Conservation (phyloP, 1,284 basidiomycete genomes). For the Cerioporus squamosus region DNA sequence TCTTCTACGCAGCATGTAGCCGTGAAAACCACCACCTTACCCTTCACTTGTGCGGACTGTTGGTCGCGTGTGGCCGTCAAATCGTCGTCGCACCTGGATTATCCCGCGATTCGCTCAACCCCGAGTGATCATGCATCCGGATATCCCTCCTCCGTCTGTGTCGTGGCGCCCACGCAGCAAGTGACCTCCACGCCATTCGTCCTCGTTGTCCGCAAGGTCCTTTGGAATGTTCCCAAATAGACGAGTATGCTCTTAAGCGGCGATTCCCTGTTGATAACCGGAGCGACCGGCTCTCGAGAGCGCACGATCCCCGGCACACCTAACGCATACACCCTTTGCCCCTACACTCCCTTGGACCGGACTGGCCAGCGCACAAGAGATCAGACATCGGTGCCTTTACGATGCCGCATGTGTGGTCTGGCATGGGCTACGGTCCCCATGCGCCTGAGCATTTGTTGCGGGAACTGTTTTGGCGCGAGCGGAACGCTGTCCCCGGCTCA, state of each 20-base stretch:
- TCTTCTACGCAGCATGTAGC: background rate
- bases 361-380: background rate
- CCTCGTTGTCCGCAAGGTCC: conserved; percentile 14
- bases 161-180: conserved; percentile 23
- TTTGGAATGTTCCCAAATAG: conserved; percentile 16
- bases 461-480: conserved; percentile 9
- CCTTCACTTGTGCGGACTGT: background rate
- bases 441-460: background rate
- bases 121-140: conserved; percentile 1
- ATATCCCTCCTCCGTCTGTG: conserved; percentile 14
- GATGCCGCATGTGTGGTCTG: conserved; percentile 7
- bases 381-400: conserved; percentile 13
- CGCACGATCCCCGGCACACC: conserved; percentile 10
- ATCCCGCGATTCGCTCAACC: too few species aligned
- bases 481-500: conserved; percentile 1
- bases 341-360: background rate
- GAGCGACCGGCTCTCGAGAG: conserved; percentile 14
- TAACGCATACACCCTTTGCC: conserved; percentile 5
- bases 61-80: background rate
- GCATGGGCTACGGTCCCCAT: conserved; percentile 10
- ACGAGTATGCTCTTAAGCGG: conserved; percentile 13
- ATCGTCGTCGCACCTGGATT: background rate
- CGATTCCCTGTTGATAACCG: conserved; percentile 29
- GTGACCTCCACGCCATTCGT: conserved; percentile 21
- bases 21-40: background rate